These are phyloP conservation scores for Pistacia vera DNA, from an alignment of 345 rosid species.

Conservation along the genomic window DNA sequence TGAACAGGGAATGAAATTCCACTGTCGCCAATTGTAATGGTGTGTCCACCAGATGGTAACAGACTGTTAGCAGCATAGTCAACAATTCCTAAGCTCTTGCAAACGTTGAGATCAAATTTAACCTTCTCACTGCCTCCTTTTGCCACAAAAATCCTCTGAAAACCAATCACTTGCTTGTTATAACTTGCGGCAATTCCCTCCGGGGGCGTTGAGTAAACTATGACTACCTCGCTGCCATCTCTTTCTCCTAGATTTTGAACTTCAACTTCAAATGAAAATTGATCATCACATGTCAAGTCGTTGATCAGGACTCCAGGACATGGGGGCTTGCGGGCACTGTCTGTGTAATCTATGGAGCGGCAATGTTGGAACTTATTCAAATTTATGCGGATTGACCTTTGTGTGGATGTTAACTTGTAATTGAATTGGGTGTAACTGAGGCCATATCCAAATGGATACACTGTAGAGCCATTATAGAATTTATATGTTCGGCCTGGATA, in stretches of 20 bases:
- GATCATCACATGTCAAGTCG: neutral
- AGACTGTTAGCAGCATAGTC: slow-evolving; percentile 17
- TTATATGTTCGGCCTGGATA: slow-evolving; percentile 64
- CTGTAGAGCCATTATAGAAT: slow-evolving; percentile 53
- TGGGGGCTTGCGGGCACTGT: neutral
- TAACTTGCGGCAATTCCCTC: slow-evolving; percentile 18
- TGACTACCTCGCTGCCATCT: slow-evolving; percentile 38
- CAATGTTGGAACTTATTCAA: slow-evolving; percentile 29
- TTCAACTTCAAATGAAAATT: slow-evolving; percentile 15
- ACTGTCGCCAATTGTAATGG: slow-evolving; percentile 28
- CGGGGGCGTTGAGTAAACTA: slow-evolving; percentile 41
- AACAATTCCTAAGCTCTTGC: slow-evolving; percentile 33
- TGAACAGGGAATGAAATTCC: slow-evolving; percentile 19
- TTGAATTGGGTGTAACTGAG: slow-evolving; percentile 48
- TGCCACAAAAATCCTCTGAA: slow-evolving; percentile 32
- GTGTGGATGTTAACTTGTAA: neutral
- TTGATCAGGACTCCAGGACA: slow-evolving; percentile 25
- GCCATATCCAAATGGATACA: slow-evolving; percentile 59
- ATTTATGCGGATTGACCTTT: neutral
- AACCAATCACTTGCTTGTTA: slow-evolving; percentile 40
- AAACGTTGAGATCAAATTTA: slow-evolving; percentile 28
- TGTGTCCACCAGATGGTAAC: slow-evolving; percentile 37
- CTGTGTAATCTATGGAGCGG: slow-evolving; percentile 5
- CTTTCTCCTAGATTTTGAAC: slow-evolving; percentile 24
- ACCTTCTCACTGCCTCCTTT: slow-evolving; percentile 23